Conservation (phyloP, 2,329 filamentous ascomycete genomes). For the Laburnicola sp. region DNA sequence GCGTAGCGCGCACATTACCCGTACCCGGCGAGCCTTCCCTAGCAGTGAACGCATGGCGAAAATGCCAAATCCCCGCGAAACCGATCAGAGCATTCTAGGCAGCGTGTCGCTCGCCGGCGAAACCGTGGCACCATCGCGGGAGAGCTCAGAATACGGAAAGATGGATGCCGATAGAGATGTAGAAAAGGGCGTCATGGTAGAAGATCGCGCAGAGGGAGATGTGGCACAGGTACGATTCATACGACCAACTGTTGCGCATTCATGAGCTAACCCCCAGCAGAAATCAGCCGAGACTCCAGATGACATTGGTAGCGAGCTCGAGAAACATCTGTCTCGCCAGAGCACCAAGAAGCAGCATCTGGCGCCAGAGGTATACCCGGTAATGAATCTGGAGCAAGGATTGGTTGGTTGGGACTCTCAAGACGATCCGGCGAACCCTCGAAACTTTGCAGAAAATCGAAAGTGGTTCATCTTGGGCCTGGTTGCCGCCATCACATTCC, state of each 20-base stretch:
- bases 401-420: conserved; percentile 44
- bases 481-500: conserved; percentile 37
- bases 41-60: not conserved
- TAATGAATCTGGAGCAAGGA: conserved; percentile 38
- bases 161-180: conserved; percentile 2
- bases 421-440: conserved; percentile 38
- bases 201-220: conserved; percentile 8
- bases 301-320: conserved; percentile 30
- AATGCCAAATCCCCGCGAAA: not conserved
- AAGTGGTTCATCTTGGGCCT: conserved; percentile 37
- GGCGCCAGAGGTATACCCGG: conserved; percentile 32
- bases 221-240: conserved; percentile 13
- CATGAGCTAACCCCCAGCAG: conserved; percentile 10
- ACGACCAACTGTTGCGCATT: not conserved
- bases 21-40: not conserved
- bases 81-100: not conserved
- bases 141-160: conserved; percentile 26
- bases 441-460: conserved; percentile 32
- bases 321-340: conserved; percentile 37
- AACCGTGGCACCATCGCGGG: conserved; percentile 23
- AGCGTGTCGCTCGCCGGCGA: conserved; percentile 25
- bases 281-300: conserved; percentile 15
- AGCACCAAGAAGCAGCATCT: conserved; percentile 34
- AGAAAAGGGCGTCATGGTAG: conserved; percentile 19
- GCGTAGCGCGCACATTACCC: no score